Base-by-base conservation (phyloP, 768 basidiomycete genomes). In the Suillus subalutaceus region DNA sequence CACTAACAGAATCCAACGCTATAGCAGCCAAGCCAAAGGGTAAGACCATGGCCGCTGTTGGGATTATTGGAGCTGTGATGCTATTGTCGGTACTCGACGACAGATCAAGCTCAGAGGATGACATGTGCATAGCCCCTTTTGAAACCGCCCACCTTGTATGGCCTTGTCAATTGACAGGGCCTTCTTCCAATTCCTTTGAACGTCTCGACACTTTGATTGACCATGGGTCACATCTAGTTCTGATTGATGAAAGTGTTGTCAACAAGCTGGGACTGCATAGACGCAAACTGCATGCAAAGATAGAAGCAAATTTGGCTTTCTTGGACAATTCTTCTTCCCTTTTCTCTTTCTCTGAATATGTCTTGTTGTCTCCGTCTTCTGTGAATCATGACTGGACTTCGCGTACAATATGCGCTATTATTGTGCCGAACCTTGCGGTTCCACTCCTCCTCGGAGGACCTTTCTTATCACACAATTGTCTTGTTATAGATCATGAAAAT, bases 401-500 rank as follows among this genome's bases (percentile, higher is more conserved):
- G 0, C 4, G 10, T 12, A 48, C 10, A 0, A 23, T 48, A 23
- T 10, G n/a, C 12, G 46, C 46, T 8, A 48, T 48, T 6, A 13
- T 48, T 0, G 46, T 10, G n/a, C 46, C 46, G 0, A 13, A 1
- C 0, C 46, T 48, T 12, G 46, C 10, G 0, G 46, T 48, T 10
- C n/a, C 46, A 0, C 46, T 48, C n/a, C 46, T 48, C n/a, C 46
- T 48, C 2, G 46, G 46, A 10, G 46, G 46, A 1, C 46, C 46
- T 0, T 48, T 48, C 46, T 43, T 66, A 35, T 52, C 20, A 3
- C 50, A 55, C 20, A 66, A 66, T 43, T 23, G 30, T 1, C 26
- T 48, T 23, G 40, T 62, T 20, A 66, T 66, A n/a, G 65, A 66
- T 53, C 65, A 66, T 20, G 46, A 50, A 1, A 2, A 1, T 1